Conservation (phyloP, 345 rosid genomes). For the Adansonia digitata region DNA sequence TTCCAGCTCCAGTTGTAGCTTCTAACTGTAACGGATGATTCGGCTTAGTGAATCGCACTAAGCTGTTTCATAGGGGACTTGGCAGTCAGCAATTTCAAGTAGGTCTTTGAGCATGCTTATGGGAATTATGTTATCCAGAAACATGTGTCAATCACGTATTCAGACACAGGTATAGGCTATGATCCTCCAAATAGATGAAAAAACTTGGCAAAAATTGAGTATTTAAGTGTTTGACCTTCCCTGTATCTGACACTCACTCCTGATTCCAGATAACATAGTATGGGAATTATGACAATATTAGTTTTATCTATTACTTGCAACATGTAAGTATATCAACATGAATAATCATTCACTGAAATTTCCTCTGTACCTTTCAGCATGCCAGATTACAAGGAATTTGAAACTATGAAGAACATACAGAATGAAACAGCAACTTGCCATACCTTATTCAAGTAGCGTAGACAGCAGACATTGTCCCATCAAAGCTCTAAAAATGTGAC, state of each 20-base stretch:
- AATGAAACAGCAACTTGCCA: background rate
- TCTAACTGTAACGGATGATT: background rate
- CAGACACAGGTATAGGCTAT: background rate
- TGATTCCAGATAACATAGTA: background rate
- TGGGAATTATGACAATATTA: background rate
- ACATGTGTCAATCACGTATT: too few species aligned
- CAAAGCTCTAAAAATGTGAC: slow-evolving; percentile 1
- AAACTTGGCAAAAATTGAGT: too few species aligned
- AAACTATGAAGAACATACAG: background rate
- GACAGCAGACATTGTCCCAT: slow-evolving; percentile 6
- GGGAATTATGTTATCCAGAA: too few species aligned
- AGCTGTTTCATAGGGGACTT: too few species aligned
- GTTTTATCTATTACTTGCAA: background rate
- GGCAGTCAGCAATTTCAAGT: too few species aligned
- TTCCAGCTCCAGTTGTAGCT: background rate
- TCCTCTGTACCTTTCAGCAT: background rate
- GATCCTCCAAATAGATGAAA: background rate
- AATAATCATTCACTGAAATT: background rate
- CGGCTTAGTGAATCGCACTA: background rate
- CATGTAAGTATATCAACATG: background rate
- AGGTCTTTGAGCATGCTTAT: too few species aligned
- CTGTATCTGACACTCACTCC: background rate
- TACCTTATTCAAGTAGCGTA: slow-evolving; percentile 17
- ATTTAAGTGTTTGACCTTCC: too few species aligned
- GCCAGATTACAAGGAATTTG: background rate